A percentile compares a stretch with the other conserved stretches of the same genome.
Conservation (phyloP, 2,329 filamentous ascomycete species). For the Neoarthrinium moseri region DNA sequence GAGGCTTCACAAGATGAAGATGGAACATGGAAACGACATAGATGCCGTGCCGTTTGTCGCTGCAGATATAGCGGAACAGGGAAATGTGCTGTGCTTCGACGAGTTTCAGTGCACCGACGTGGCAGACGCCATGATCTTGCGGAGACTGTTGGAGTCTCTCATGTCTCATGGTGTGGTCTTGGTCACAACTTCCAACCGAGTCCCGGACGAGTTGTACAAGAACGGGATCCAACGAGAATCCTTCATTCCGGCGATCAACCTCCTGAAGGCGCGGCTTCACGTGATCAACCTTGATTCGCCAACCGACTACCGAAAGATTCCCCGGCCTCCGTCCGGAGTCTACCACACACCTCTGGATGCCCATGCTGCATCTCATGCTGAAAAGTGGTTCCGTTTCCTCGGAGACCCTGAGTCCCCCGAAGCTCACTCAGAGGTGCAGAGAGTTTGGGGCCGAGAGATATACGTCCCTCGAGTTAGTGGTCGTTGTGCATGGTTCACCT, state of each 20-base stretch:
- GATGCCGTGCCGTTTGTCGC: slow-evolving; percentile 91
- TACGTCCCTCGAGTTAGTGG: slow-evolving; percentile 85
- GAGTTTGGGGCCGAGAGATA: slow-evolving; percentile 91
- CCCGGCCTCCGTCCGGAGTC: slow-evolving; percentile 86
- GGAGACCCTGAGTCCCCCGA: slow-evolving; percentile 76
- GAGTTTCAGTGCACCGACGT: slow-evolving; percentile 99
- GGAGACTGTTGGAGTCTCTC: slow-evolving; percentile 80
- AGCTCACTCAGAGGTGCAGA: slow-evolving; percentile 75
- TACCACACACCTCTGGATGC: slow-evolving; percentile 87
- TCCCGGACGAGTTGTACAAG: slow-evolving; percentile 94
- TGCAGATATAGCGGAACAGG: slow-evolving; percentile 84
- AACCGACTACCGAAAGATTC: slow-evolving; percentile 97
- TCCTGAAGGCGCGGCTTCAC: slow-evolving; percentile 79
- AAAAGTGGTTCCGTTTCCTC: slow-evolving; percentile 94
- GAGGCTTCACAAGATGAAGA: slow-evolving; percentile 85
- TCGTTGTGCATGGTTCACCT: slow-evolving; percentile 85
- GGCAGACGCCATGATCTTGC: slow-evolving; percentile 95
- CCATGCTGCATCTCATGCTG: slow-evolving; percentile 75
- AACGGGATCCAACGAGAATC: slow-evolving; percentile 96
- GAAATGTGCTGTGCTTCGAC: slow-evolving; percentile 91
- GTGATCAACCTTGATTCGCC: slow-evolving; percentile 94
- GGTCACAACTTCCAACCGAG: slow-evolving; percentile 94
- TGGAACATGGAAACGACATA: slow-evolving; percentile 82
- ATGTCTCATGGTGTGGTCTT: slow-evolving; percentile 98
- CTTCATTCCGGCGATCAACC: slow-evolving; percentile 91